phyloP scores from a whole-genome alignment of 1,139 yeast genomes.

The Pichia sp. region DNA sequence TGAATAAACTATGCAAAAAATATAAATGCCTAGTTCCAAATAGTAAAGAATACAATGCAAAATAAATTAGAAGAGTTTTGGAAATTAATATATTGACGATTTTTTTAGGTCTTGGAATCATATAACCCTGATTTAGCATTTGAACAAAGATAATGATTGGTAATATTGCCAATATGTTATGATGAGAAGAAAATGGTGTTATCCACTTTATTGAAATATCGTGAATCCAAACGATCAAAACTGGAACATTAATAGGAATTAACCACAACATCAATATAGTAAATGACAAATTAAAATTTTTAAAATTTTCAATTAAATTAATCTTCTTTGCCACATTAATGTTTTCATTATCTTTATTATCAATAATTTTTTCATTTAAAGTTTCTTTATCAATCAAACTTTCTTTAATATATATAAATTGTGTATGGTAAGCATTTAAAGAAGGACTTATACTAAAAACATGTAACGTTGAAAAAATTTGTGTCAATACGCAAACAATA shows the following conservation, averaged over 20 bases:
- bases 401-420: neutral
- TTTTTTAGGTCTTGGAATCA: conserved; percentile 25
- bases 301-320: conserved; percentile 24
- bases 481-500: conserved; percentile 50
- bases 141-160: conserved; percentile 54
- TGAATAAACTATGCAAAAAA: conserved; percentile 64
- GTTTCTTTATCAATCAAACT: neutral
- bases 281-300: conserved; percentile 50
- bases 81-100: conserved; percentile 29
- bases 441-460: conserved; percentile 2
- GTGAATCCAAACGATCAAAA: conserved; percentile 62
- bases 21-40: conserved; percentile 66
- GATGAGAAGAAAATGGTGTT: conserved; percentile 73
- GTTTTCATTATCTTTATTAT: neutral
- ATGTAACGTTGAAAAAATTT: conserved; percentile 27
- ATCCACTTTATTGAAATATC: conserved; percentile 64
- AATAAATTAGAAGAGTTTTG: conserved; percentile 35
- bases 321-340: conserved; percentile 1
- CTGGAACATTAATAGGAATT: conserved; percentile 62
- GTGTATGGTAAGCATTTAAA: conserved; percentile 11
- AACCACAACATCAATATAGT: conserved; percentile 60
- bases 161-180: conserved; percentile 58
- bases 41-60: conserved; percentile 47
- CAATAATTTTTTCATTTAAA: neutral
- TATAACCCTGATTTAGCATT: conserved; percentile 35